phyloP scores from a whole-genome alignment of 352 stramenopile species.

The Globisporangium cystogenes region DNA sequence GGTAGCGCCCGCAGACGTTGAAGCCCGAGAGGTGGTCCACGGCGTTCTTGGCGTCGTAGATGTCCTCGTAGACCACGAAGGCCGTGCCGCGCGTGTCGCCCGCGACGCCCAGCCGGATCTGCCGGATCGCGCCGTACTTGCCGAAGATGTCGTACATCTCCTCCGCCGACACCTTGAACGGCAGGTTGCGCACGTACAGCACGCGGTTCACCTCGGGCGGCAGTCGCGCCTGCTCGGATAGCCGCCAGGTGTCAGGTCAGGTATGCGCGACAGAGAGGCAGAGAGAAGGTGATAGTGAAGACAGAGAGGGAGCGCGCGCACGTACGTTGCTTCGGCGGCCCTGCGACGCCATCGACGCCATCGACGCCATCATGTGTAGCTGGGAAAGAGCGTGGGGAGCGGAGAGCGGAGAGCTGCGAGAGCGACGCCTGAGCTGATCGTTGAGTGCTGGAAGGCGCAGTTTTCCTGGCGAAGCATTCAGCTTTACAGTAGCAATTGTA shows the following conservation, averaged over 20 bases:
- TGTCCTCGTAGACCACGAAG: slow-evolving; percentile 99
- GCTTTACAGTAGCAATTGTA: too few species aligned
- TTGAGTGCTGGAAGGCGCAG: too few species aligned
- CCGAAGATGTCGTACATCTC: slow-evolving; percentile 99
- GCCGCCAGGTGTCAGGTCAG: too few species aligned
- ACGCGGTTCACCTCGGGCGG: slow-evolving; percentile 98
- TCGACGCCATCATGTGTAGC: too few species aligned
- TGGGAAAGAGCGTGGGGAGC: too few species aligned
- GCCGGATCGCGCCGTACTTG: slow-evolving; percentile 99
- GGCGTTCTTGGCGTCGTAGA: slow-evolving; percentile 99
- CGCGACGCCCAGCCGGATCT: slow-evolving; percentile 92
- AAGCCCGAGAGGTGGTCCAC: slow-evolving; percentile 99
- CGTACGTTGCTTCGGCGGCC: slow-evolving; percentile 60
- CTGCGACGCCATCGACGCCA: slow-evolving; percentile 48
- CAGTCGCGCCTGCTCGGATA: slow-evolving; percentile 77
- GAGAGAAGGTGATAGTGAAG: background rate
- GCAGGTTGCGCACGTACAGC: slow-evolving; percentile 97
- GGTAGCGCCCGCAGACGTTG: slow-evolving; percentile 97
- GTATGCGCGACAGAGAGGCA: background rate
- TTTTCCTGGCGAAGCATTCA: too few species aligned
- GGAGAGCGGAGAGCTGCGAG: background rate
- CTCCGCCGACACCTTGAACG: slow-evolving; percentile 98
- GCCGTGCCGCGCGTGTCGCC: slow-evolving; percentile 96
- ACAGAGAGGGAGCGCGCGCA: slow-evolving; percentile 2
- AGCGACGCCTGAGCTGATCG: too few species aligned